Evolutionary conservation across 192 early-diverging fungal species (phyloP), one percentile per base, ranked within the genome.

Genomic region (Coemansia sp.): DNA sequence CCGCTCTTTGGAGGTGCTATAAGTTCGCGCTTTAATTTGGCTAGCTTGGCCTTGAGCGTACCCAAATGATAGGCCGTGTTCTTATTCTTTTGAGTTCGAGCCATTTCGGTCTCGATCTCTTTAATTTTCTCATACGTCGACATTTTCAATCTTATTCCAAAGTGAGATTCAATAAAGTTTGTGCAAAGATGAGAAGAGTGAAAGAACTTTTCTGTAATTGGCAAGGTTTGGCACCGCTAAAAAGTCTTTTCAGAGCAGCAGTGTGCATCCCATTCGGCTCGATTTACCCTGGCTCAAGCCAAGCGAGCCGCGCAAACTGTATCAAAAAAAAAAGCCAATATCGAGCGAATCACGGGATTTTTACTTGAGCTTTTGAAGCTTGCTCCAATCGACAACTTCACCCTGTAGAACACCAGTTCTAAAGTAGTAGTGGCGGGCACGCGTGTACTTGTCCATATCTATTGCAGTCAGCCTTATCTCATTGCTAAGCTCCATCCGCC

Each of bases 51-150:
- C 81, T 99, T 97, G 62, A 93, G 84, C 28, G 82, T 82, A 64
- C 94, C 96, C 85, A 98, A 84, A 80, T 98, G 96, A 73, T 88
- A 92, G 12, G 92, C 89, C 21, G 96, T 98, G 68, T 93, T 93
- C 82, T 95, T 95, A 83, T 97, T 97, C 84, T 94, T 94, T 78
- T 97, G 93, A 55, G 93, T 93, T 50, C 86, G 83, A 58, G 90
- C 89, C 89, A 90, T 90, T 79, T 92, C 94, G 85, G 85, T 85
- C 86, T 96, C 85, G 73, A 87, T 85, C 57, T 83, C 85, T 58
- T 82, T 83, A 73, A 86, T 86, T 64, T 85, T 86, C 31, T 86
- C 85, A 26, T 68, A 83, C 9, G 79, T 76, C 53, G 79, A 82
- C 85, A 86, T 86, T 44, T 44, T 44, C 38, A 9, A 16, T 4